Base-by-base conservation (phyloP, 2,329 filamentous ascomycete species). In the Scedosporium boydii region DNA sequence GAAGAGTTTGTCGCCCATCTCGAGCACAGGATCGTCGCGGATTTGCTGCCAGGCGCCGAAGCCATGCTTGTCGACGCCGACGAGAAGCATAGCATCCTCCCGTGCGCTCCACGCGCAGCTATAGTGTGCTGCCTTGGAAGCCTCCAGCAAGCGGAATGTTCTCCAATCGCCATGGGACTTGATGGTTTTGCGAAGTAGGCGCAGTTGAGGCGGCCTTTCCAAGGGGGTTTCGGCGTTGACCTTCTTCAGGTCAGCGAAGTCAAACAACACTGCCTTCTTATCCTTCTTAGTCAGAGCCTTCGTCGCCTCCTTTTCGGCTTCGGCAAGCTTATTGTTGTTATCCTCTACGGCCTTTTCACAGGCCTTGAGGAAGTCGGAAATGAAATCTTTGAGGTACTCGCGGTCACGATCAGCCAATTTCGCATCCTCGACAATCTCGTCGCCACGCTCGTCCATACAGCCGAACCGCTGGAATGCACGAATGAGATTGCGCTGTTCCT, bases 11-110 rank as follows among this genome's bases (percentile, higher is more conserved):
- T 96, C 92, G 1, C 80, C 78, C 77, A 99, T 87, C 7, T 87
- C 89, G 23, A 99, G 84, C 38, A 97, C 92, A 1, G 85, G 77
- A 70, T 99, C 95, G 68, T 99, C 95, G 6, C 95, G 88, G 69
- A 99, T 98, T 68, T 93, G 89, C 1, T 88, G 84, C 95, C 95
- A 99, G 2, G 93, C 93, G 63, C 96, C 96, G 70, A 96, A 98
- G 2, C 95, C 95, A 71, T 99, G 93, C 62, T 89, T 87, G 67
- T 92, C 87, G 66, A 99, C 96, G 64, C 95, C 95, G 48, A 98
- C 85, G 62, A 96, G 89, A 58, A 99, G 86, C 95, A 99, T 99
- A 60, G 91, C 95, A 72, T 99, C 95, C 74, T 99, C 95, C 65
- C 89, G 88, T 1, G 91, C 87, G 60, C 93, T 92, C 95, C 95